phyloP scores from a whole-genome alignment of 1,284 basidiomycete genomes.

The Fomitiporia mediterranea region DNA sequence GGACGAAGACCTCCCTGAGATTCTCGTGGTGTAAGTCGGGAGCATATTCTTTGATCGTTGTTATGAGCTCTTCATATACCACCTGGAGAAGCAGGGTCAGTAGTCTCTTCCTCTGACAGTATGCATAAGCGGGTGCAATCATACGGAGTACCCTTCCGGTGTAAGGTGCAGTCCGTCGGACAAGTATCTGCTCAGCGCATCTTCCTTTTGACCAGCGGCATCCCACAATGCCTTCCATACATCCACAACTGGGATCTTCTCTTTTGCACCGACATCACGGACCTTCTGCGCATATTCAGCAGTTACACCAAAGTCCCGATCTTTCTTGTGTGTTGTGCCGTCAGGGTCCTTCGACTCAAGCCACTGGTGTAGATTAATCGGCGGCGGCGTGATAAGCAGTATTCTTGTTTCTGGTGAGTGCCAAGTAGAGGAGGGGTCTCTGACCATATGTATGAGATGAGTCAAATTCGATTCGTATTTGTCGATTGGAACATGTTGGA shows the following conservation, averaged over 20 bases:
- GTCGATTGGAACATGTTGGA: conserved; percentile 68
- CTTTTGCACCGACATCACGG: conserved; percentile 49
- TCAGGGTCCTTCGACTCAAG: conserved; percentile 38
- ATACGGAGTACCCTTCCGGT: conserved; percentile 55
- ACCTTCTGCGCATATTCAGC: conserved; percentile 68
- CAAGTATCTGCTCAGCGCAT: conserved; percentile 45
- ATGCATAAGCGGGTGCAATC: conserved; percentile 11
- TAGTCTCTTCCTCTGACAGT: neutral
- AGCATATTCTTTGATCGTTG: conserved; percentile 50
- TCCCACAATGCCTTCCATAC: conserved; percentile 66
- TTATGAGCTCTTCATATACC: conserved; percentile 57
- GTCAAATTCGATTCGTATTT: conserved; percentile 65
- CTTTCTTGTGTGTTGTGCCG: conserved; percentile 41
- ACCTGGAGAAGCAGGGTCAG: conserved; percentile 41
- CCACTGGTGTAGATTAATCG: conserved; percentile 63
- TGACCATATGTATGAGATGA: conserved; percentile 58
- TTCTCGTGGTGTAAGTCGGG: conserved; percentile 69
- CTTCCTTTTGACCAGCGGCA: conserved; percentile 55
- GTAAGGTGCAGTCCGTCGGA: conserved; percentile 78
- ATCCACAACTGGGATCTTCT: conserved; percentile 60
- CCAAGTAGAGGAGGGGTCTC: conserved; percentile 53
- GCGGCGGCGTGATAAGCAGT: conserved; percentile 81
- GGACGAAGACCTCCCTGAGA: conserved; percentile 48
- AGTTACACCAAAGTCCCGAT: conserved; percentile 60
- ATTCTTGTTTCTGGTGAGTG: conserved; percentile 75